Evolutionary conservation across 2,329 filamentous ascomycete species (phyloP).

Genomic region (Botrytis aclada): DNA sequence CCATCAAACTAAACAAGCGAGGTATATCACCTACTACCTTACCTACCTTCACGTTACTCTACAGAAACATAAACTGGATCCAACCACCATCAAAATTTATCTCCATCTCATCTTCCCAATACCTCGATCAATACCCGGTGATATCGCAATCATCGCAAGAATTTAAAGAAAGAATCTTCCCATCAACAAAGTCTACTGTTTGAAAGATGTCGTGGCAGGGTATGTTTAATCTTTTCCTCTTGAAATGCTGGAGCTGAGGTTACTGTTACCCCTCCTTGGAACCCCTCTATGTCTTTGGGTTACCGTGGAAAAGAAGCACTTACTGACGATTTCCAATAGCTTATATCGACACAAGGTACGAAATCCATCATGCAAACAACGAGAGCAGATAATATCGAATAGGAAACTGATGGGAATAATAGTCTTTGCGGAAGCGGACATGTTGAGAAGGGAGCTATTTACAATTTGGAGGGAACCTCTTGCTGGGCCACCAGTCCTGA

Average conservation of each 20-base stretch:
- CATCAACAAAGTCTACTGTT: constrained; percentile 5
- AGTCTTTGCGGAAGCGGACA: constrained; percentile 79
- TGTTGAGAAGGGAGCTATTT: constrained; percentile 80
- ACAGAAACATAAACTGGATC: constrained; percentile 10
- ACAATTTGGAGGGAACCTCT: constrained; percentile 76
- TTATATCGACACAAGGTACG: constrained; percentile 62
- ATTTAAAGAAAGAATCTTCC: background rate
- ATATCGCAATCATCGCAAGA: background rate
- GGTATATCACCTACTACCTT: background rate
- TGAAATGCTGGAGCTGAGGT: background rate
- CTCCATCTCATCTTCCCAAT: background rate
- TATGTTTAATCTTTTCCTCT: constrained; percentile 40
- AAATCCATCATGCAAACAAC: background rate
- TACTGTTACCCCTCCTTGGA: constrained; percentile 34
- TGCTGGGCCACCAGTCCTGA: constrained; percentile 69
- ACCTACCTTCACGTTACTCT: background rate
- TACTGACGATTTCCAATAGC: constrained; percentile 40
- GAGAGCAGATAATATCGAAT: background rate
- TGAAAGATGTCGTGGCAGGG: constrained; percentile 73
- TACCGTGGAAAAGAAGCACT: constrained; percentile 15
- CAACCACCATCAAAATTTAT: constrained; percentile 11
- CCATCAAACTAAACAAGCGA: constrained; percentile 18
- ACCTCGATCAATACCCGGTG: background rate
- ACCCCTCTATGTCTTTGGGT: constrained; percentile 6
- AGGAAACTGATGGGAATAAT: constrained; percentile 32